Percentiles rank a stretch among this genome's conserved stretches.
Evolutionary conservation across 176 grass and related monocot species (phyloP).

Genomic region (Rhynchospora breviuscula): DNA sequence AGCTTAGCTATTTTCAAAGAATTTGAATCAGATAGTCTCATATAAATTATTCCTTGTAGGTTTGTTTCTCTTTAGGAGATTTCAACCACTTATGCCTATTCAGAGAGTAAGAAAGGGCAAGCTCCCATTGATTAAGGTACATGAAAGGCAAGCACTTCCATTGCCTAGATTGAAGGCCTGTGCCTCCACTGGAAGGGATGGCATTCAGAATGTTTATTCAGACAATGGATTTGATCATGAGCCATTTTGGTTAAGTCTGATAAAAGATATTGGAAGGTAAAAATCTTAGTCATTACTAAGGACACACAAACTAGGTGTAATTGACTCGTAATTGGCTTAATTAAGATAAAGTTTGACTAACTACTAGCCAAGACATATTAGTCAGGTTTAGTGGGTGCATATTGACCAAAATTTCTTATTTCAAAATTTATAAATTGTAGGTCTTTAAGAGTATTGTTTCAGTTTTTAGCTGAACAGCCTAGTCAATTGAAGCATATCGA

Average conservation of each 20-base stretch:
- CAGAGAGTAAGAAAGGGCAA: slow-evolving; percentile 10
- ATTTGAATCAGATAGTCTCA: slow-evolving; percentile 4
- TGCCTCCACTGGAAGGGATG: slow-evolving; percentile 23
- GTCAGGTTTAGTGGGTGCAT: slow-evolving; percentile 14
- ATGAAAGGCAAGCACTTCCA: neutral
- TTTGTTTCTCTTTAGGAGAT: slow-evolving; percentile 7
- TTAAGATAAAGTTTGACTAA: neutral
- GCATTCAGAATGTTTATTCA: slow-evolving; percentile 12
- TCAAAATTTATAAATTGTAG: slow-evolving; percentile 31
- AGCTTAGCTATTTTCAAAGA: neutral
- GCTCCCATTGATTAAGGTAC: slow-evolving; percentile 28
- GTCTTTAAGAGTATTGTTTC: slow-evolving; percentile 45
- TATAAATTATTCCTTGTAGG: slow-evolving; percentile 11
- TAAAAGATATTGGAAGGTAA: slow-evolving; percentile 37
- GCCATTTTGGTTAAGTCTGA: slow-evolving; percentile 33
- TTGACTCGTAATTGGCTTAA: neutral
- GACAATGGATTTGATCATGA: slow-evolving; percentile 22
- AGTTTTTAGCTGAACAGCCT: slow-evolving; percentile 79
- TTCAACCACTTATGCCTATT: neutral
- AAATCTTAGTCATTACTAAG: neutral
- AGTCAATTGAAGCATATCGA: slow-evolving; percentile 81
- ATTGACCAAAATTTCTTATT: slow-evolving; percentile 17
- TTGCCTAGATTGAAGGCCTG: slow-evolving; percentile 13
- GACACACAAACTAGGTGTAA: neutral
- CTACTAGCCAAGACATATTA: neutral